Evolutionary conservation across 2,329 filamentous ascomycete species (phyloP).

Genomic region (Fusarium pseudonygamai): DNA sequence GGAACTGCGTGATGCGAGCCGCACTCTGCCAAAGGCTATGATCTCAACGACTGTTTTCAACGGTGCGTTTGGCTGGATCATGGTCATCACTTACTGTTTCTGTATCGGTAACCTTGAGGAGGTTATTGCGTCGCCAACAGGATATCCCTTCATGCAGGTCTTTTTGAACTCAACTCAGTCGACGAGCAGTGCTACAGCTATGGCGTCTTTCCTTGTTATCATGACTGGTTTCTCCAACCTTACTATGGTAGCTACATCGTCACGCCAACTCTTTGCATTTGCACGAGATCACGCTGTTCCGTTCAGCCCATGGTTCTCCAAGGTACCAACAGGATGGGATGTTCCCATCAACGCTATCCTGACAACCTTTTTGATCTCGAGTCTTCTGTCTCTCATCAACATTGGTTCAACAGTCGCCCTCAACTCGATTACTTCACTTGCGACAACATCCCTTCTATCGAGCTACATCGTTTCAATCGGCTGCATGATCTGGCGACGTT

Average conservation of each 20-base stretch:
- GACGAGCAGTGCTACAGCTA: slow-evolving; percentile 24
- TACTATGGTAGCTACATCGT: slow-evolving; percentile 36
- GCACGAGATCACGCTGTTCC: slow-evolving; percentile 37
- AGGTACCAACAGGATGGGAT: slow-evolving; percentile 25
- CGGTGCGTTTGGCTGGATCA: slow-evolving; percentile 37
- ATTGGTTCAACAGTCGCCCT: slow-evolving; percentile 34
- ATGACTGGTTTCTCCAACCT: slow-evolving; percentile 38
- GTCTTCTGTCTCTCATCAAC: slow-evolving; percentile 34
- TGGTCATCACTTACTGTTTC: slow-evolving; percentile 37
- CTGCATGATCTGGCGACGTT: slow-evolving; percentile 38
- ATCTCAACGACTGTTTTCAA: slow-evolving; percentile 35
- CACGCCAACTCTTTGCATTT: slow-evolving; percentile 36
- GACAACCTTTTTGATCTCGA: slow-evolving; percentile 29
- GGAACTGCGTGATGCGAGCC: slow-evolving; percentile 32
- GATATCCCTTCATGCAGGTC: slow-evolving; percentile 38
- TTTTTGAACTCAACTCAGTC: slow-evolving; percentile 37
- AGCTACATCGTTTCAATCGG: slow-evolving; percentile 38
- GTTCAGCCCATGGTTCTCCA: slow-evolving; percentile 36
- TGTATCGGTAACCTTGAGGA: slow-evolving; percentile 35
- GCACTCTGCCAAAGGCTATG: slow-evolving; percentile 32
- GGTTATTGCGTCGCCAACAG: slow-evolving; percentile 29
- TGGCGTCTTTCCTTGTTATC: slow-evolving; percentile 32
- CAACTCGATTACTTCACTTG: slow-evolving; percentile 34
- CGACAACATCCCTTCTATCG: slow-evolving; percentile 29
- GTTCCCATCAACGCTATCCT: slow-evolving; percentile 36